Evolutionary conservation across 2,329 filamentous ascomycete genomes (phyloP), one percentile per base, ranked within the genome.

Genomic region (Fusarium cyanostomum): DNA sequence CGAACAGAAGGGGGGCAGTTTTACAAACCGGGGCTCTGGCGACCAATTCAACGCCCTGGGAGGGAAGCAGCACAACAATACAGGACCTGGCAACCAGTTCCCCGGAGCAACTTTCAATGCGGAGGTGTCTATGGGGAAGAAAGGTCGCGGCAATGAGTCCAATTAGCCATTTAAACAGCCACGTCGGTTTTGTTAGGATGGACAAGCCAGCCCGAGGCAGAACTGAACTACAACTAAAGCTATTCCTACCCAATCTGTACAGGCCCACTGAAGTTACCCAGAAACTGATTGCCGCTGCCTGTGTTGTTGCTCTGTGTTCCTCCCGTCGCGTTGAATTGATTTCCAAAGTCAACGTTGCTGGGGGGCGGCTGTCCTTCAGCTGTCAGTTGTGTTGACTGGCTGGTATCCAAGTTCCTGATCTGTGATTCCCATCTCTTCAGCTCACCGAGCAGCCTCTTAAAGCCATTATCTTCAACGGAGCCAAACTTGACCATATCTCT

Each of bases 391-490:
- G 41, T 30, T 12, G 41, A 30, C 18, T 43, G 26, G 7, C 5
- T 12, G 4, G 15, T 21, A 18, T 5, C 21, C 15, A n/a, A 41
- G n/a, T 13, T 18, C 26, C 33, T 30, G 15, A 13, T 39, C 18
- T 50, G 26, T 9, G 15, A 18, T 28, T 60, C 27, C 63, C 56
- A 64, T 31, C 34, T 49, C 4, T 42, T 16, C 15, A 66, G 18
- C 16, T 68, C 70, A 1, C 64, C 67, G 16, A 71, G 24, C 18
- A 74, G 16, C 26, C 67, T 68, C 26, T 67, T 69, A 30, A 75
- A 76, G 4, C 73, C 73, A 18, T 62, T 71, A 2, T 76, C 70
- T 1, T 72, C 68, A 2, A 15, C 41, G 0, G 72, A 71, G 5
- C 7, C 15, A 11, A 58, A 58, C 2, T 55, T 55, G 50, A 18